These are phyloP conservation scores for Naganishia liquefaciens DNA, from an alignment of 1,284 basidiomycete genomes.

Conservation along the genomic window DNA sequence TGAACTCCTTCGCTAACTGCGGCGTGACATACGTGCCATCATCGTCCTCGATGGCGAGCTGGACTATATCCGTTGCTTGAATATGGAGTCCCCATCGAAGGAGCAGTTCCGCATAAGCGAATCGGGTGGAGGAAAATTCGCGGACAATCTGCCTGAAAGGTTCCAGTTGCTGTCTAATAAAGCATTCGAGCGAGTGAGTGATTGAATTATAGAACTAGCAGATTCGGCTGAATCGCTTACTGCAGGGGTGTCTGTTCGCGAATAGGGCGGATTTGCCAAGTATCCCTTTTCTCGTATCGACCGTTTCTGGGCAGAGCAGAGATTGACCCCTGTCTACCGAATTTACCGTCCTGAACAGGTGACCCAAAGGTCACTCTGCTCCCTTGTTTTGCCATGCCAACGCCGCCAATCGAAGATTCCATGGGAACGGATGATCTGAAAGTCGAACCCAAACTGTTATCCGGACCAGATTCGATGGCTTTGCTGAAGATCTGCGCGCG, in stretches of 20 bases:
- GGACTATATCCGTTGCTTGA: conserved; percentile 69
- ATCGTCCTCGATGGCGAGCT: conserved; percentile 40
- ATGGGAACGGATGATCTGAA: background rate
- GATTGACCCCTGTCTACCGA: conserved; percentile 5
- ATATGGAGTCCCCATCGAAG: conserved; percentile 68
- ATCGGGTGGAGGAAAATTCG: conserved; percentile 45
- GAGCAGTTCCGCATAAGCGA: conserved; percentile 71
- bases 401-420: background rate
- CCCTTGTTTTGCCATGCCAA: conserved; percentile 12
- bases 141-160: conserved; percentile 39
- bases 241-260: conserved; percentile 2
- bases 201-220: background rate
- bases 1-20: conserved; percentile 2
- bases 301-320: conserved; percentile 1
- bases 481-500: conserved; percentile 30
- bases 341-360: conserved; percentile 5
- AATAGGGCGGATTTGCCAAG: conserved; percentile 35
- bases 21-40: conserved; percentile 4
- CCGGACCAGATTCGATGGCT: conserved; percentile 10
- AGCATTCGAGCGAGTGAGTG: background rate
- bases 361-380: conserved; percentile 17
- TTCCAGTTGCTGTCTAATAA: conserved; percentile 31
- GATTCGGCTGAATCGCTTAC: background rate
- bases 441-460: background rate
- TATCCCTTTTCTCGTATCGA: conserved; percentile 34